Conservation (phyloP, 2,329 filamentous ascomycete genomes). For the Periglandula ipomoeae region DNA sequence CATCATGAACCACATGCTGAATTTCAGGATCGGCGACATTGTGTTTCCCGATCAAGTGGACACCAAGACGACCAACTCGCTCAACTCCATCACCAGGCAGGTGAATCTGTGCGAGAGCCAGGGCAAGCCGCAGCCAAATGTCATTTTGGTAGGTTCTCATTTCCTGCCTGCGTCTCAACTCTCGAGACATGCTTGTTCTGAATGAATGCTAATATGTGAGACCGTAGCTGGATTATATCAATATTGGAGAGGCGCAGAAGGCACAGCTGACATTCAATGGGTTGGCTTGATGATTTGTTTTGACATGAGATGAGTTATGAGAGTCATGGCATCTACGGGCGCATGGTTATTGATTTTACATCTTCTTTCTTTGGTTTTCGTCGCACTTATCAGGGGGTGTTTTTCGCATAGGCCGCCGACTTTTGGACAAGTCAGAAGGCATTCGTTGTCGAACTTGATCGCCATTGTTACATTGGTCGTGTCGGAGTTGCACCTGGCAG, state of each 20-base stretch:
- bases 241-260: conserved; percentile 29
- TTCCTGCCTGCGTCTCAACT: neutral
- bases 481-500: too few relatives aligned
- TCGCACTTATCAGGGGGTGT: too few relatives aligned
- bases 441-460: too few relatives aligned
- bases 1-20: conserved; percentile 32
- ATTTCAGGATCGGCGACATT: conserved; percentile 21
- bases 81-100: conserved; percentile 20
- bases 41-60: conserved; percentile 24
- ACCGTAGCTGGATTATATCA: conserved; percentile 33
- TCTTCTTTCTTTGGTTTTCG: too few relatives aligned
- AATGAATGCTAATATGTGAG: conserved; percentile 10
- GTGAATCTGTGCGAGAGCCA: conserved; percentile 18
- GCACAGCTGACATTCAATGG: conserved; percentile 30
- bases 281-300: conserved; percentile 14
- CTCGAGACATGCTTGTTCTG: neutral
- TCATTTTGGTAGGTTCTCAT: conserved; percentile 23
- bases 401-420: neutral
- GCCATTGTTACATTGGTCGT: too few relatives aligned
- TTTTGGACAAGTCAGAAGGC: neutral
- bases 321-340: neutral
- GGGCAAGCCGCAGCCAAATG: conserved; percentile 18
- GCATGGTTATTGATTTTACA: neutral
- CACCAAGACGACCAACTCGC: conserved; percentile 26
- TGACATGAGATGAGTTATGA: neutral